phyloP scores from a whole-genome alignment of 2,329 filamentous ascomycete species.

The Paracamarosporium sp. region DNA sequence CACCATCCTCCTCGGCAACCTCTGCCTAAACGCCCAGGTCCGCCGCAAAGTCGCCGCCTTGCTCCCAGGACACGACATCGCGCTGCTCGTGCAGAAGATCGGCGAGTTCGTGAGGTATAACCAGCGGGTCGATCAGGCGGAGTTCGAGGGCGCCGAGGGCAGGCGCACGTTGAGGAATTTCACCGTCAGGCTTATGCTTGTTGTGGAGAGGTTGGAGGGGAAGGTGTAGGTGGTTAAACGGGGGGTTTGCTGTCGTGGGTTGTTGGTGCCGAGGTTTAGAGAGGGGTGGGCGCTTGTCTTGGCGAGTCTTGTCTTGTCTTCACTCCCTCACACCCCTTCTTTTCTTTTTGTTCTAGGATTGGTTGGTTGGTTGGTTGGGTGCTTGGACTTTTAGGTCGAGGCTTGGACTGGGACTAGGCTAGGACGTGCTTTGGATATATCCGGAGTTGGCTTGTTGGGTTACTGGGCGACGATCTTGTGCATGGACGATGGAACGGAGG shows the following conservation, averaged over 20 bases:
- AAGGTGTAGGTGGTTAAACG: slow-evolving; percentile 1
- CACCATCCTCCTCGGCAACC: slow-evolving; percentile 80
- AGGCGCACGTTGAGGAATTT: slow-evolving; percentile 57
- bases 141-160: slow-evolving; percentile 56
- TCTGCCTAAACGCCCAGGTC: slow-evolving; percentile 66
- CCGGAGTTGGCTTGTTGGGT: too few relatives aligned
- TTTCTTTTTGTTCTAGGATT: too few relatives aligned
- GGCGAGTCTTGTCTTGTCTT: too few relatives aligned
- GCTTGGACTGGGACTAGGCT: too few relatives aligned
- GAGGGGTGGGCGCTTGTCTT: too few relatives aligned
- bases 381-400: too few relatives aligned
- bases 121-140: slow-evolving; percentile 61
- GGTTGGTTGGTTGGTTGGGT: too few relatives aligned
- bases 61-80: slow-evolving; percentile 57
- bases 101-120: slow-evolving; percentile 69
- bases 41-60: slow-evolving; percentile 49
- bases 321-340: too few relatives aligned
- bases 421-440: too few relatives aligned
- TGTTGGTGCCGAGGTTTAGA: too few relatives aligned
- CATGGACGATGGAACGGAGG: too few relatives aligned
- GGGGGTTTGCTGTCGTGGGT: not conserved
- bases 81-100: slow-evolving; percentile 62
- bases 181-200: slow-evolving; percentile 60
- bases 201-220: slow-evolving; percentile 55
- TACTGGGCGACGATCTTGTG: too few relatives aligned